Conservation (phyloP, 768 basidiomycete species). For the Stropharia rugosoannulata region DNA sequence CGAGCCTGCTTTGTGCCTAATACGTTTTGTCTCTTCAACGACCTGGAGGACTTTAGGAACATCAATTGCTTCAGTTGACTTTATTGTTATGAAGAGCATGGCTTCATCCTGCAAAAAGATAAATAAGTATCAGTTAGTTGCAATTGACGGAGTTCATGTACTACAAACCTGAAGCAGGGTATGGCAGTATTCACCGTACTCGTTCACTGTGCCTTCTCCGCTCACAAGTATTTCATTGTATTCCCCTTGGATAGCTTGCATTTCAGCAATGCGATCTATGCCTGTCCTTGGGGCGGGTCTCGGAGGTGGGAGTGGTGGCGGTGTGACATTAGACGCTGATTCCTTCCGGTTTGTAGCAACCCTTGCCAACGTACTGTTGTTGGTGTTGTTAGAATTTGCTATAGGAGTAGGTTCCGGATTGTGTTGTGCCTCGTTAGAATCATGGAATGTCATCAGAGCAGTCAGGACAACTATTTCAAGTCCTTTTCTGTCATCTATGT, state of each 20-base stretch:
- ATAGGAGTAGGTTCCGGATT: slow-evolving; percentile 17
- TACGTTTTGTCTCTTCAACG: slow-evolving; percentile 78
- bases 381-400: not conserved
- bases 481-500: slow-evolving; percentile 82
- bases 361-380: slow-evolving; percentile 11
- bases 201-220: slow-evolving; percentile 59
- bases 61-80: slow-evolving; percentile 57
- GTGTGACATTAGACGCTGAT: slow-evolving; percentile 4
- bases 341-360: slow-evolving; percentile 14
- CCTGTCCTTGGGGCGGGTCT: slow-evolving; percentile 66
- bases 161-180: slow-evolving; percentile 56
- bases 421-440: slow-evolving; percentile 59
- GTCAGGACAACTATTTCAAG: slow-evolving; percentile 81
- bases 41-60: slow-evolving; percentile 81
- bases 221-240: slow-evolving; percentile 74
- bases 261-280: slow-evolving; percentile 66
- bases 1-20: slow-evolving; percentile 71
- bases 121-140: not conserved
- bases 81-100: slow-evolving; percentile 76
- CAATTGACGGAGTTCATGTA: not conserved
- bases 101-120: slow-evolving; percentile 59
- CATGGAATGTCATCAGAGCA: slow-evolving; percentile 75
- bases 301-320: slow-evolving; percentile 51
- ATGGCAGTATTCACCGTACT: slow-evolving; percentile 71
- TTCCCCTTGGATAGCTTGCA: slow-evolving; percentile 65